A percentile compares a stretch with the other conserved stretches of the same genome.
Evolutionary conservation across 805 yeast species (phyloP).

Genomic region (Wickerhamiella allomyrinae): DNA sequence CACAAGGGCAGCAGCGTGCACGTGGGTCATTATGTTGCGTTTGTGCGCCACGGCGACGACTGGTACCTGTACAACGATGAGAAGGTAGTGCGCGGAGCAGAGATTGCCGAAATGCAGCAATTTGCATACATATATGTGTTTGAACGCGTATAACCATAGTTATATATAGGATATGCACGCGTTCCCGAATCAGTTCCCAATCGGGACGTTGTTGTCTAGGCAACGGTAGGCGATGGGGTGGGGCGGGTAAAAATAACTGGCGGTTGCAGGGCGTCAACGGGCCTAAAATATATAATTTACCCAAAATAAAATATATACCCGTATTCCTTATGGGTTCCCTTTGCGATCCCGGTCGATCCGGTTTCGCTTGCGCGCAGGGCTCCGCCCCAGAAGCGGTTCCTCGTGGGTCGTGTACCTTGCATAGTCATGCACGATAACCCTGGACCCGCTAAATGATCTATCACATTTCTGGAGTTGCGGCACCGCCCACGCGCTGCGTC

Average conservation of each 20-base stretch:
- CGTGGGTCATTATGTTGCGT: conserved; percentile 85
- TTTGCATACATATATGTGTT: conserved; percentile 37
- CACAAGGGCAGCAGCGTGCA: conserved; percentile 85
- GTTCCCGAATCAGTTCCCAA: too few species aligned
- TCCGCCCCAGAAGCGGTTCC: too few species aligned
- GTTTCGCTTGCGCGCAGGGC: too few species aligned
- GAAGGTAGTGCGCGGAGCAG: conserved; percentile 48
- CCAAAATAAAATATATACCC: too few species aligned
- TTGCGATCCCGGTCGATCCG: too few species aligned
- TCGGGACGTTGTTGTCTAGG: too few species aligned
- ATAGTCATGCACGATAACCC: not conserved
- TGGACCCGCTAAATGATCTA: not conserved
- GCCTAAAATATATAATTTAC: too few species aligned
- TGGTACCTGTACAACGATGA: conserved; percentile 88
- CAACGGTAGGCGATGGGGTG: too few species aligned
- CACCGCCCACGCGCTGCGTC: not conserved
- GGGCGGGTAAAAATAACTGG: too few species aligned
- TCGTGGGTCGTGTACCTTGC: not conserved
- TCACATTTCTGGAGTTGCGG: not conserved
- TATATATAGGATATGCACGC: not conserved
- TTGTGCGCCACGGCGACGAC: conserved; percentile 34
- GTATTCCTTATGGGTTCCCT: too few species aligned
- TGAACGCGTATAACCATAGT: conserved; percentile 15
- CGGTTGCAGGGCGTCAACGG: too few species aligned
- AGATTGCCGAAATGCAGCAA: conserved; percentile 31